A percentile compares a stretch with the other conserved stretches of the same genome.
phyloP scores from a whole-genome alignment of 2,329 filamentous ascomycete species.

The Cercospora brassicicola region DNA sequence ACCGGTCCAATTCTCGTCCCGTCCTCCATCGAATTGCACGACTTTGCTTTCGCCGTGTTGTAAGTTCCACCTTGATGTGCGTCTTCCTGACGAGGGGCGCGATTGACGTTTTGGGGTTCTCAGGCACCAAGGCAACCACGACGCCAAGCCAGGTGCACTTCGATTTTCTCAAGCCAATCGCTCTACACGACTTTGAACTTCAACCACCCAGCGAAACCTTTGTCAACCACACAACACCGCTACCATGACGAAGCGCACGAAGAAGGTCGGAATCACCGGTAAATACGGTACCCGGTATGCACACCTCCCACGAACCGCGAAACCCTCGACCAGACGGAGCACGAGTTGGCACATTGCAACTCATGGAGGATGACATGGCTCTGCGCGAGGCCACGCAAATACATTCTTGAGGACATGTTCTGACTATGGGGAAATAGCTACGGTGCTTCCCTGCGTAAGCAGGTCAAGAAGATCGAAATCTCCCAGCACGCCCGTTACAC shows the following conservation, averaged over 20 bases:
- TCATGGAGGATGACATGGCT: background rate
- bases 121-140: slow-evolving; percentile 1
- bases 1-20: background rate
- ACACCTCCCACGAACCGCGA: slow-evolving; percentile 15
- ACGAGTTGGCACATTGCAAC: slow-evolving; percentile 11
- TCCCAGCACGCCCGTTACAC: slow-evolving; percentile 96
- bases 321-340: slow-evolving; percentile 7
- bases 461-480: slow-evolving; percentile 99
- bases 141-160: slow-evolving; percentile 7
- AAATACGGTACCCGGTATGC: slow-evolving; percentile 95
- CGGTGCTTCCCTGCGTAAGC: slow-evolving; percentile 99
- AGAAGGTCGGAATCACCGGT: slow-evolving; percentile 98
- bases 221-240: slow-evolving; percentile 31
- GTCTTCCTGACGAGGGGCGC: background rate
- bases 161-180: slow-evolving; percentile 4
- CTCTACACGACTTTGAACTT: slow-evolving; percentile 16
- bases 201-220: slow-evolving; percentile 16
- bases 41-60: background rate
- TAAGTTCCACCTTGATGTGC: background rate
- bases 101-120: background rate
- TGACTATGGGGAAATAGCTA: slow-evolving; percentile 60
- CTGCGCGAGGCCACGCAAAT: background rate
- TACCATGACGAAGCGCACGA: slow-evolving; percentile 94
- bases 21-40: background rate
- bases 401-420: slow-evolving; percentile 10